phyloP scores from a whole-genome alignment of 768 basidiomycete species.

The Gloeopeniophorella convolvens region DNA sequence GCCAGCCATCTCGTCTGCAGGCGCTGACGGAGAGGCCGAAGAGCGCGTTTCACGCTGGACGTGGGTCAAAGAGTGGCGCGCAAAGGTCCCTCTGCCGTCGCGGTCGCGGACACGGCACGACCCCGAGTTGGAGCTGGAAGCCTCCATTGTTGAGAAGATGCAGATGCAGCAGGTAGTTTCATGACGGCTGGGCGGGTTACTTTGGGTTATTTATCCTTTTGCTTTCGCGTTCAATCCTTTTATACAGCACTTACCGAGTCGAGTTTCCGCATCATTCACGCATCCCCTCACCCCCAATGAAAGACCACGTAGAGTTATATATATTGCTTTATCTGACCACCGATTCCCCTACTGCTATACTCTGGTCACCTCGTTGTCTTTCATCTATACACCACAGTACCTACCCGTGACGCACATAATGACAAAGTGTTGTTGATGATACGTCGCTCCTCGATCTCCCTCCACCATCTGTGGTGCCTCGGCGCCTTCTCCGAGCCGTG shows the following conservation, averaged over 20 bases:
- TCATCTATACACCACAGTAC: constrained; percentile 1
- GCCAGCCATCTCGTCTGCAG: constrained; percentile 21
- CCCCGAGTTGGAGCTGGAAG: constrained; percentile 10
- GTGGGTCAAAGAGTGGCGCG: constrained; percentile 67
- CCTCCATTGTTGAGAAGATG: constrained; percentile 9
- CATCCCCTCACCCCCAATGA: constrained; percentile 10
- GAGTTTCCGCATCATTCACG: constrained; percentile 8
- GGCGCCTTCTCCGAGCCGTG: too few relatives aligned
- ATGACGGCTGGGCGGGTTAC: constrained; percentile 4
- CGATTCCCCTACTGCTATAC: constrained; percentile 13
- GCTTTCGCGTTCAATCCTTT: constrained; percentile 1
- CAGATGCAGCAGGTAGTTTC: neutral
- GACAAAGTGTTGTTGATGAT: neutral
- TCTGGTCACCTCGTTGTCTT: constrained; percentile 6
- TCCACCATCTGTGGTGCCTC: too few relatives aligned
- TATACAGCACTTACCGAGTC: constrained; percentile 8
- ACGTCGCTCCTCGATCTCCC: neutral
- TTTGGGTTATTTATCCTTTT: constrained; percentile 13
- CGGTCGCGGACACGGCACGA: constrained; percentile 38
- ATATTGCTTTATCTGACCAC: constrained; percentile 18
- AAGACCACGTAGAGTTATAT: constrained; percentile 16
- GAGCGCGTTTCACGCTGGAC: constrained; percentile 44
- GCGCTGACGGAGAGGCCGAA: constrained; percentile 25
- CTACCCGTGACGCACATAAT: constrained; percentile 9
- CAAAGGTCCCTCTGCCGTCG: constrained; percentile 50